These are phyloP conservation scores for Durio zibethinus DNA, from an alignment of 345 rosid species.

Conservation along the genomic window DNA sequence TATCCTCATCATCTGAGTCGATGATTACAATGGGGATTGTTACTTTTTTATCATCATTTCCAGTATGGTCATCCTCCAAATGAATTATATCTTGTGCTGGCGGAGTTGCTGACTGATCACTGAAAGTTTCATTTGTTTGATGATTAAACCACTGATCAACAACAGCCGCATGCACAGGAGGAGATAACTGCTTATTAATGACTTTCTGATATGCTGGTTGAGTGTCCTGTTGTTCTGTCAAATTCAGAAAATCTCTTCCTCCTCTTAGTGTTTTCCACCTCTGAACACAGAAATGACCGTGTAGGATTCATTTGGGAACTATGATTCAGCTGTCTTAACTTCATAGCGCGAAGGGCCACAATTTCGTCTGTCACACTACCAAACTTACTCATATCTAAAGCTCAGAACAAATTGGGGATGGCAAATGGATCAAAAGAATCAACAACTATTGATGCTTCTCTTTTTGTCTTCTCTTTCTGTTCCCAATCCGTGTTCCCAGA, in stretches of 20 bases:
- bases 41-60: conserved; percentile 24
- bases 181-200: too few species aligned
- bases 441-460: neutral
- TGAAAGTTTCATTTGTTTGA: neutral
- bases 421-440: neutral
- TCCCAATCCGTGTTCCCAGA: neutral
- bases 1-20: conserved; percentile 63
- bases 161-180: too few species aligned
- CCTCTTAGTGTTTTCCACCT: too few species aligned
- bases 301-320: neutral
- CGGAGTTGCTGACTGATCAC: neutral
- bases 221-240: too few species aligned
- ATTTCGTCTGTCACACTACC: neutral
- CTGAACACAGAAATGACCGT: too few species aligned
- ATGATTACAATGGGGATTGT: conserved; percentile 38
- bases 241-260: too few species aligned
- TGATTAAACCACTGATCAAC: neutral
- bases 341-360: neutral
- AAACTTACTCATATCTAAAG: neutral
- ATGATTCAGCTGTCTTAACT: neutral
- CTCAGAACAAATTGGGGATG: neutral
- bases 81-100: conserved; percentile 14
- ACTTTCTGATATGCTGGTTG: too few species aligned
- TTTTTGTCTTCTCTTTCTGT: neutral
- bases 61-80: conserved; percentile 38